Conservation (phyloP, 1,284 basidiomycete genomes). For the Ganoderma leucocontextum region DNA sequence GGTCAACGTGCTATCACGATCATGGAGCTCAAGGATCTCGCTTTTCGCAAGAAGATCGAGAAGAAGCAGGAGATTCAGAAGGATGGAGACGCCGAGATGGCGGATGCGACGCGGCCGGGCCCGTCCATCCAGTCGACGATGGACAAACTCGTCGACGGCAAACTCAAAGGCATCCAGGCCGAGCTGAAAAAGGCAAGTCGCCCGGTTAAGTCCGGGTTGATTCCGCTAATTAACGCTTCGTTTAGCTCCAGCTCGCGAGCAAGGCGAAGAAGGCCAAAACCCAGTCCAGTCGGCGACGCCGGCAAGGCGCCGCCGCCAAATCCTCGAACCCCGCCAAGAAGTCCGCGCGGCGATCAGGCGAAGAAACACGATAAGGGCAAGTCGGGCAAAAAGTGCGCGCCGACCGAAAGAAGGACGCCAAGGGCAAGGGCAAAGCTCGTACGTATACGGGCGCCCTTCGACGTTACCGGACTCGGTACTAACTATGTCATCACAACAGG, state of each 20-base stretch:
- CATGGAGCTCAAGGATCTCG: neutral
- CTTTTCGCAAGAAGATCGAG: slow-evolving; percentile 6
- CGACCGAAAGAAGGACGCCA: neutral
- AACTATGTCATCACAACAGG: slow-evolving; percentile 3
- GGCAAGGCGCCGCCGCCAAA: neutral
- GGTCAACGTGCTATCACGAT: neutral
- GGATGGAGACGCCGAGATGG: slow-evolving; percentile 23
- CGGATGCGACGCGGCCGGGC: slow-evolving; percentile 30
- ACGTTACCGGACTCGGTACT: slow-evolving; percentile 5
- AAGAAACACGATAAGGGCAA: neutral
- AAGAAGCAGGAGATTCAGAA: slow-evolving; percentile 11
- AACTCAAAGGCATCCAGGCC: slow-evolving; percentile 13
- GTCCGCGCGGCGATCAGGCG: neutral
- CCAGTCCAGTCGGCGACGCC: neutral
- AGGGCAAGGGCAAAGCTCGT: slow-evolving; percentile 1
- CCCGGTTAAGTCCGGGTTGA: neutral
- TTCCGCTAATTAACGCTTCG: neutral
- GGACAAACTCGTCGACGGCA: slow-evolving; percentile 28
- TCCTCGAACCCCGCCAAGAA: neutral
- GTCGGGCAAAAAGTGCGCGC: neutral
- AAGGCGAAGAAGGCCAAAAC: neutral
- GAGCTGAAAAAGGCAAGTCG: neutral
- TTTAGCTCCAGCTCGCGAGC: neutral
- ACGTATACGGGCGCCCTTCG: slow-evolving; percentile 3
- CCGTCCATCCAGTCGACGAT: slow-evolving; percentile 33